A percentile compares a stretch with the other conserved stretches of the same genome.
phyloP scores from a whole-genome alignment of 2,329 filamentous ascomycete species.

The Lecanicillium sp. region DNA sequence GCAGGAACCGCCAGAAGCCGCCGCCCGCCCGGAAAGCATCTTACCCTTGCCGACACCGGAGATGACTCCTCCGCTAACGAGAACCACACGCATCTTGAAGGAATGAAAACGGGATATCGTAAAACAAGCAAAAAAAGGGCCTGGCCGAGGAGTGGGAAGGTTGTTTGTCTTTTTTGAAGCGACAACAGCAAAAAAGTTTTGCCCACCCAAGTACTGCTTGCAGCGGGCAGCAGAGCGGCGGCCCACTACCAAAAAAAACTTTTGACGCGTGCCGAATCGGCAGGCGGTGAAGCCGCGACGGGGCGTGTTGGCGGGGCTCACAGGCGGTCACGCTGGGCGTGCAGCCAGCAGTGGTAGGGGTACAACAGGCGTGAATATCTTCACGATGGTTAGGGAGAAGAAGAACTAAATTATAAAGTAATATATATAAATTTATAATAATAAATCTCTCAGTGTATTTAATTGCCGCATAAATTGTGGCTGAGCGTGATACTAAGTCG shows the following conservation, averaged over 20 bases:
- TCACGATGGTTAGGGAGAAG: too few relatives aligned
- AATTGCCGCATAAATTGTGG: too few relatives aligned
- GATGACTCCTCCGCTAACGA: slow-evolving; percentile 41
- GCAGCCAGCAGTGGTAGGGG: too few relatives aligned
- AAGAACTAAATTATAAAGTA: too few relatives aligned
- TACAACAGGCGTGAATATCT: too few relatives aligned
- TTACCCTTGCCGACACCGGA: slow-evolving; percentile 56
- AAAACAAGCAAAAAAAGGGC: neutral
- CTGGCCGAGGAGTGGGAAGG: neutral
- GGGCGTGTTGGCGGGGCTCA: too few relatives aligned
- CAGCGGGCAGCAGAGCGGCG: too few relatives aligned
- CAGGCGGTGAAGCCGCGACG: neutral
- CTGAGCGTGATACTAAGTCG: too few relatives aligned
- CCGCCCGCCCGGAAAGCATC: neutral
- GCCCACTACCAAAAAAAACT: neutral
- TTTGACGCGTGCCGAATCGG: neutral
- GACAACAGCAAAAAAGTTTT: neutral
- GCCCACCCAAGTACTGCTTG: neutral
- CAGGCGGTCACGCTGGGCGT: too few relatives aligned
- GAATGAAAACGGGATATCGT: neutral
- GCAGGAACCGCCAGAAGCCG: too few relatives aligned
- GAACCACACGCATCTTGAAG: slow-evolving; percentile 24
- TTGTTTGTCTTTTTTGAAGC: neutral
- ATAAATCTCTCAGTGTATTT: too few relatives aligned
- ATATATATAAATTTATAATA: too few relatives aligned